phyloP scores from a whole-genome alignment of 352 stramenopile species.

The Phytopythium montanum region DNA sequence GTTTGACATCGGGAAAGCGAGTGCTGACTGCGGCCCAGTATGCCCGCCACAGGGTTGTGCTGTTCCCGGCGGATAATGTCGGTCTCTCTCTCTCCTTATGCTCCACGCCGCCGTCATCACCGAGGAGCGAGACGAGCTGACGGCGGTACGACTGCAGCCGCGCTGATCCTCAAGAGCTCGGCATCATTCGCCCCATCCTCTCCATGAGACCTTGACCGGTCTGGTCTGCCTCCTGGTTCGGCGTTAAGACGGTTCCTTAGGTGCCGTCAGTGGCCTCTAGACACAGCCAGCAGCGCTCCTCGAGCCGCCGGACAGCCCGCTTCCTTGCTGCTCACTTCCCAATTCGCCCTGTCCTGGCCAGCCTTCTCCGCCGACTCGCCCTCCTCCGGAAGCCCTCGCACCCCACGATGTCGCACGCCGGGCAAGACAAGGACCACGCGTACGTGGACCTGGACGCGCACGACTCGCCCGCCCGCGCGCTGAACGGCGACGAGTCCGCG shows the following conservation, averaged over 20 bases:
- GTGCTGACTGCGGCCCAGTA: background rate
- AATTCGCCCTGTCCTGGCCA: background rate
- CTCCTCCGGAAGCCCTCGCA: background rate
- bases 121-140: background rate
- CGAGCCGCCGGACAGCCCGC: background rate
- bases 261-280: background rate
- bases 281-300: background rate
- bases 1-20: background rate
- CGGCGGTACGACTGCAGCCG: background rate
- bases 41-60: background rate
- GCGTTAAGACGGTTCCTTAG: background rate
- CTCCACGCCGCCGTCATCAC: too few relatives aligned
- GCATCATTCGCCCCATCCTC: background rate
- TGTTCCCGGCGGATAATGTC: background rate
- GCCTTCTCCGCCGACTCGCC: too few relatives aligned
- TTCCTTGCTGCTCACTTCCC: background rate
- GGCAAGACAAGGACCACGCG: constrained; percentile 26
- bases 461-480: constrained; percentile 12
- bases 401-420: constrained; percentile 15
- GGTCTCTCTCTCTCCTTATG: background rate
- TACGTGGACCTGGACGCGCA: constrained; percentile 29
- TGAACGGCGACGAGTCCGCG: constrained; percentile 7
- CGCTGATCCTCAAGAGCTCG: background rate
- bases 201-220: background rate
- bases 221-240: background rate